Evolutionary conservation across 768 basidiomycete genomes (phyloP).

Genomic region (Lactarius trivialis): DNA sequence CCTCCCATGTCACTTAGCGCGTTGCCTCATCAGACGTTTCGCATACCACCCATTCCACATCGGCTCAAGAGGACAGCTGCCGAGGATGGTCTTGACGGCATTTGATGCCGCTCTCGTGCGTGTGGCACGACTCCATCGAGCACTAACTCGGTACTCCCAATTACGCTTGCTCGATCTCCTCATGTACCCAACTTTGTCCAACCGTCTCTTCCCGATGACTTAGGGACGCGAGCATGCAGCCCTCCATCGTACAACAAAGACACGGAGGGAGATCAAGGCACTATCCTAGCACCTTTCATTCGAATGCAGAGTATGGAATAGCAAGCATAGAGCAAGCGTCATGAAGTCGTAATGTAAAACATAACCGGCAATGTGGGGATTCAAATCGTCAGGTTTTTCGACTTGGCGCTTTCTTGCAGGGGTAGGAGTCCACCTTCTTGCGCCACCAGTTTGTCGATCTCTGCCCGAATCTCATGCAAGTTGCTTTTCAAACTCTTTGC

Average conservation of each 20-base stretch:
- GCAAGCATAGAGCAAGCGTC: constrained; percentile 10
- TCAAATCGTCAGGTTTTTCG: constrained; percentile 8
- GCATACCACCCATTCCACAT: constrained; percentile 32
- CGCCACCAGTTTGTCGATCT: constrained; percentile 66
- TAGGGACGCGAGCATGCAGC: neutral
- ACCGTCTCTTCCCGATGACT: neutral
- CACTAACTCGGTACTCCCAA: neutral
- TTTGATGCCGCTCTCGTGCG: neutral
- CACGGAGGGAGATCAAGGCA: neutral
- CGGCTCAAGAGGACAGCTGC: constrained; percentile 20
- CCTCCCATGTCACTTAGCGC: constrained; percentile 44
- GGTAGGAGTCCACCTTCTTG: constrained; percentile 16
- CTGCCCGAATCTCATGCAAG: constrained; percentile 73
- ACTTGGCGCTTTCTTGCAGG: constrained; percentile 2
- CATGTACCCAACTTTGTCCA: neutral
- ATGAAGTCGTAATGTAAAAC: constrained; percentile 4
- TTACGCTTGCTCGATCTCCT: neutral
- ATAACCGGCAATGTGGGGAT: neutral
- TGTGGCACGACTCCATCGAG: neutral
- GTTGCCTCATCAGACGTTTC: constrained; percentile 44
- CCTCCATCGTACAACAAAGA: neutral
- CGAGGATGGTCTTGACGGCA: constrained; percentile 20
- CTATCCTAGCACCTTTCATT: constrained; percentile 1
- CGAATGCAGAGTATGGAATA: constrained; percentile 12
- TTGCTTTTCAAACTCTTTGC: constrained; percentile 76